These are phyloP conservation scores for Prunus dulcis DNA, from an alignment of 306 rosid species.

Conservation along the genomic window DNA sequence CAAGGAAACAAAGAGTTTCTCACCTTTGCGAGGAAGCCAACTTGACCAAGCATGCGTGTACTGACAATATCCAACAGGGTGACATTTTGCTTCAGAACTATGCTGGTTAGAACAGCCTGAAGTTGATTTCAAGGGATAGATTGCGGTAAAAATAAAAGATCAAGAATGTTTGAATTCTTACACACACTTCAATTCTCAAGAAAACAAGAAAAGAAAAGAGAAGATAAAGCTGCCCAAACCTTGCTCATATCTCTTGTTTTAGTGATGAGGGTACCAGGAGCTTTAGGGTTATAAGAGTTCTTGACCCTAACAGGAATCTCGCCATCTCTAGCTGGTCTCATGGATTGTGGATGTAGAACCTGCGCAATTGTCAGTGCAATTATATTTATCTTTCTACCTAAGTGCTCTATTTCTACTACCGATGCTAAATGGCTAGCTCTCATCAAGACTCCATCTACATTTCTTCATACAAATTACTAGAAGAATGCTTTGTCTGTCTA, in stretches of 20 bases:
- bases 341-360: conserved; percentile 74
- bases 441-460: background rate
- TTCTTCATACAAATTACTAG: background rate
- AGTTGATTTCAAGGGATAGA: background rate
- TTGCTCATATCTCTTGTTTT: conserved; percentile 68
- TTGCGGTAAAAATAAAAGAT: background rate
- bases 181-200: background rate
- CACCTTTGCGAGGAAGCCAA: conserved; percentile 73
- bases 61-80: conserved; percentile 72
- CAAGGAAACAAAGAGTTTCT: conserved; percentile 9
- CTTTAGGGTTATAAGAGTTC: conserved; percentile 67
- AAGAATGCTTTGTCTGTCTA: background rate
- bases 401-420: background rate
- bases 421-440: background rate
- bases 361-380: conserved; percentile 12
- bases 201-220: background rate
- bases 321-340: conserved; percentile 73
- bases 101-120: conserved; percentile 65
- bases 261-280: conserved; percentile 65
- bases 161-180: background rate
- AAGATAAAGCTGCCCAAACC: conserved; percentile 38
- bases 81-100: conserved; percentile 59
- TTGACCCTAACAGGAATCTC: conserved; percentile 73
- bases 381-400: background rate
- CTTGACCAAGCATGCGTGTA: conserved; percentile 77